These are phyloP conservation scores for Euryodendron excelsum DNA, from an alignment of 148 eudicot genomes.

Conservation along the genomic window DNA sequence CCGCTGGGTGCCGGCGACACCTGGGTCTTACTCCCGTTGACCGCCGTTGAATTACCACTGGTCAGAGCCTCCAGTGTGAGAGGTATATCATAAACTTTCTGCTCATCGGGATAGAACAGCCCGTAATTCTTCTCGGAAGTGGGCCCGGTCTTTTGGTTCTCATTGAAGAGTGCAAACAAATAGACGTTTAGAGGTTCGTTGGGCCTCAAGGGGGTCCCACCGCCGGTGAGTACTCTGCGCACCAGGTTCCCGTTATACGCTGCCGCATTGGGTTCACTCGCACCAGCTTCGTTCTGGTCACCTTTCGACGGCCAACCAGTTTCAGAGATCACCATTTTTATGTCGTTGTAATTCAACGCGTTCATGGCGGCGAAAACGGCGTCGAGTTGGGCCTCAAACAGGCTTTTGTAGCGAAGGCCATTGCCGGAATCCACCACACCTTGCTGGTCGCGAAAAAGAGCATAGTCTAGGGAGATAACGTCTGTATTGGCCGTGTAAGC, in stretches of 20 bases:
- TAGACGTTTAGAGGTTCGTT: slow-evolving; percentile 51
- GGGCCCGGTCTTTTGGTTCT: slow-evolving; percentile 70
- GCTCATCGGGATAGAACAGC: slow-evolving; percentile 65
- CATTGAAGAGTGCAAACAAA: slow-evolving; percentile 78
- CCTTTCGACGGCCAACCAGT: slow-evolving; percentile 82
- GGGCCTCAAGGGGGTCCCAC: slow-evolving; percentile 76
- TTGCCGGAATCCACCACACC: slow-evolving; percentile 54
- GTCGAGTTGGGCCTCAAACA: slow-evolving; percentile 83
- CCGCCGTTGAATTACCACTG: not conserved
- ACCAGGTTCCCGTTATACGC: slow-evolving; percentile 80
- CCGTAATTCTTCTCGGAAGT: slow-evolving; percentile 80
- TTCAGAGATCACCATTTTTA: slow-evolving; percentile 66
- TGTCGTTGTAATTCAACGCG: slow-evolving; percentile 32
- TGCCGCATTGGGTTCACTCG: slow-evolving; percentile 52
- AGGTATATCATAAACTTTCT: slow-evolving; percentile 64
- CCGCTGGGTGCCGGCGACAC: slow-evolving; percentile 21
- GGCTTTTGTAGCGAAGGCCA: slow-evolving; percentile 51
- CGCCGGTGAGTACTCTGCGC: slow-evolving; percentile 50
- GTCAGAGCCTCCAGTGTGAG: slow-evolving; percentile 29
- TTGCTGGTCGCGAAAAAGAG: slow-evolving; percentile 45
- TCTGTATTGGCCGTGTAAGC: slow-evolving; percentile 65
- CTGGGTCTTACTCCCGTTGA: slow-evolving; percentile 25
- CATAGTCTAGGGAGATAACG: slow-evolving; percentile 64
- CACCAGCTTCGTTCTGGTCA: slow-evolving; percentile 60
- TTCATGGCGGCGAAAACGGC: slow-evolving; percentile 74